Conservation (phyloP, 352 stramenopile species). For the Globisporangium nunn region DNA sequence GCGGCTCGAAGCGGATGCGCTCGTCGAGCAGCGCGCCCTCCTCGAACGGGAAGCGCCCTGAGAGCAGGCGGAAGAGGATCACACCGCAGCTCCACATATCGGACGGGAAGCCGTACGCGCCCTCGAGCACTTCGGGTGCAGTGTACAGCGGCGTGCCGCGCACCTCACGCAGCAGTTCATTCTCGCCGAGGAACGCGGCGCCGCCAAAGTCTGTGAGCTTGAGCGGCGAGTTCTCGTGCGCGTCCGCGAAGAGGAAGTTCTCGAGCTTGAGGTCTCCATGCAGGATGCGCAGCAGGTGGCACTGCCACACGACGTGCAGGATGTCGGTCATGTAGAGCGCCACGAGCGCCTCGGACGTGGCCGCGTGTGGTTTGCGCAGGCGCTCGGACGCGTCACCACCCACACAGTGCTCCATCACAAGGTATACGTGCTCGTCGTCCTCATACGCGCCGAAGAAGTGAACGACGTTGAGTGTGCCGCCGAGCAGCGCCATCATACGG, state of each 20-base stretch:
- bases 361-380: constrained; percentile 13
- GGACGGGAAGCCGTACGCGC: constrained; percentile 58
- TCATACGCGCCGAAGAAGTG: constrained; percentile 81
- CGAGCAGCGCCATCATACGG: constrained; percentile 70
- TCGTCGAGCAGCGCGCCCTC: constrained; percentile 53
- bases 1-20: constrained; percentile 44
- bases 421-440: constrained; percentile 59
- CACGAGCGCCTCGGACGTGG: constrained; percentile 16
- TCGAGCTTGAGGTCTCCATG: constrained; percentile 76
- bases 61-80: constrained; percentile 65
- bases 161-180: constrained; percentile 34
- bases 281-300: constrained; percentile 63
- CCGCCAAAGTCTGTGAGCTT: constrained; percentile 79
- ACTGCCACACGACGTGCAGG: constrained; percentile 76
- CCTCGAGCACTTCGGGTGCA: constrained; percentile 55
- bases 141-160: constrained; percentile 71
- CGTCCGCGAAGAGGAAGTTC: constrained; percentile 74
- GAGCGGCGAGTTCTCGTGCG: constrained; percentile 45
- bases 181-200: constrained; percentile 41
- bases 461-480: constrained; percentile 74
- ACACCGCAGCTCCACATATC: constrained; percentile 78
- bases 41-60: constrained; percentile 58
- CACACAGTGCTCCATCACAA: constrained; percentile 78
- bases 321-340: constrained; percentile 73
- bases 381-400: constrained; percentile 49